Evolutionary conservation across 2,329 filamentous ascomycete species (phyloP).

Genomic region (Davidsoniella eucalypti): DNA sequence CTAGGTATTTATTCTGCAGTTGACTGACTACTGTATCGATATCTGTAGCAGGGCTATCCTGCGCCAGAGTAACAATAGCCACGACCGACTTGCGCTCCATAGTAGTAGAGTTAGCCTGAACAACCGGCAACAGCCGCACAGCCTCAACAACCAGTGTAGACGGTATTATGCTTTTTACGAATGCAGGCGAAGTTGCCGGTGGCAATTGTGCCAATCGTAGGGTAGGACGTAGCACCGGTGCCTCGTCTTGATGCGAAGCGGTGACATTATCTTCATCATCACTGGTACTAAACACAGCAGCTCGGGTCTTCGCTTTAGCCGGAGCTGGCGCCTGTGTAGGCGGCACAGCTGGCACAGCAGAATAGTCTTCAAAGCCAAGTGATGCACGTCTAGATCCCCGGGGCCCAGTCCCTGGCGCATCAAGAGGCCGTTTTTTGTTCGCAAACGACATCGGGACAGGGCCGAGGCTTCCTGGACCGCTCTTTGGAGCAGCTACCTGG

Average conservation of each 20-base stretch:
- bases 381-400: slow-evolving; percentile 15
- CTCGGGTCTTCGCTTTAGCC: background rate
- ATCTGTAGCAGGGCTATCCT: slow-evolving; percentile 66
- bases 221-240: slow-evolving; percentile 47
- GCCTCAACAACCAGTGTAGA: slow-evolving; percentile 49
- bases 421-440: slow-evolving; percentile 35
- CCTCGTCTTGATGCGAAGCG: slow-evolving; percentile 27
- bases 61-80: slow-evolving; percentile 65
- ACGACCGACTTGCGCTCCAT: slow-evolving; percentile 55
- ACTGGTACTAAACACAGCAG: slow-evolving; percentile 49
- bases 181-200: slow-evolving; percentile 40
- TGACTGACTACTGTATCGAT: slow-evolving; percentile 66
- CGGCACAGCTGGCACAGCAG: slow-evolving; percentile 28
- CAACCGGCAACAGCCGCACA: slow-evolving; percentile 50
- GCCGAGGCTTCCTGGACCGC: slow-evolving; percentile 46
- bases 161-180: slow-evolving; percentile 42
- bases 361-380: slow-evolving; percentile 25
- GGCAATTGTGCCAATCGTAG: slow-evolving; percentile 44
- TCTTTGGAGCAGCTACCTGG: slow-evolving; percentile 26
- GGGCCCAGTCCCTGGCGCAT: slow-evolving; percentile 14
- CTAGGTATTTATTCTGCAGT: slow-evolving; percentile 70
- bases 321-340: background rate
- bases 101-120: slow-evolving; percentile 28
- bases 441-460: slow-evolving; percentile 31
- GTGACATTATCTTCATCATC: slow-evolving; percentile 35